Percentiles rank a stretch among this genome's conserved stretches.
Evolutionary conservation across 164 flowering plant genomes (phyloP).

Genomic region (Magnolia kwangsiensis): DNA sequence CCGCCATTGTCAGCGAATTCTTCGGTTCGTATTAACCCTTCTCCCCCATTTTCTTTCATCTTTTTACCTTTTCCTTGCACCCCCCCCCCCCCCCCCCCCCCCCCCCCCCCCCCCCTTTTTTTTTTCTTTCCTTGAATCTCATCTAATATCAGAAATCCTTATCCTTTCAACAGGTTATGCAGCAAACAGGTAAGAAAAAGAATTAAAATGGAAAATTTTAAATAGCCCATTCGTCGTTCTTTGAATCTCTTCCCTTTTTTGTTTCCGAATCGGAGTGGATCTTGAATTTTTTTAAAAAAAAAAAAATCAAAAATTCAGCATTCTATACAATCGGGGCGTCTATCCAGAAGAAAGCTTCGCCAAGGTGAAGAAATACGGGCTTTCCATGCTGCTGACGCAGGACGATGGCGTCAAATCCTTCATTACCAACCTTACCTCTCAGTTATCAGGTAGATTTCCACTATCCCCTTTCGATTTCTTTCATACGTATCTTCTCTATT

Average conservation of each 20-base stretch:
- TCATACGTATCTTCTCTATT: neutral
- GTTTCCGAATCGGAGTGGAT: neutral
- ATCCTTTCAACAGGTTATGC: constrained; percentile 69
- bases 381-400: constrained; percentile 87
- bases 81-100: too few species aligned
- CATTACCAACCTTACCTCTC: constrained; percentile 66
- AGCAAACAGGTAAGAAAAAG: constrained; percentile 72
- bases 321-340: constrained; percentile 85
- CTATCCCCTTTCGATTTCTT: neutral
- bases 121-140: neutral
- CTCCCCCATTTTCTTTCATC: neutral
- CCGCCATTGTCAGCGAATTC: constrained; percentile 97
- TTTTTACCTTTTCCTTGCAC: too few species aligned
- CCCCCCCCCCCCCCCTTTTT: too few species aligned
- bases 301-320: constrained; percentile 38
- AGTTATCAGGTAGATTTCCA: constrained; percentile 61
- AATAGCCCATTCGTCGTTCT: neutral
- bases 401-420: constrained; percentile 90
- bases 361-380: constrained; percentile 95
- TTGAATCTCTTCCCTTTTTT: too few species aligned
- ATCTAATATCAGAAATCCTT: constrained; percentile 2
- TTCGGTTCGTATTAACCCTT: constrained; percentile 44
- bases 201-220: neutral
- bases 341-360: constrained; percentile 89
- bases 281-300: neutral